Percentiles rank a stretch among this genome's conserved stretches.
Conservation (phyloP, 1,139 yeast species). For the Debaryomyces singareniensis region DNA sequence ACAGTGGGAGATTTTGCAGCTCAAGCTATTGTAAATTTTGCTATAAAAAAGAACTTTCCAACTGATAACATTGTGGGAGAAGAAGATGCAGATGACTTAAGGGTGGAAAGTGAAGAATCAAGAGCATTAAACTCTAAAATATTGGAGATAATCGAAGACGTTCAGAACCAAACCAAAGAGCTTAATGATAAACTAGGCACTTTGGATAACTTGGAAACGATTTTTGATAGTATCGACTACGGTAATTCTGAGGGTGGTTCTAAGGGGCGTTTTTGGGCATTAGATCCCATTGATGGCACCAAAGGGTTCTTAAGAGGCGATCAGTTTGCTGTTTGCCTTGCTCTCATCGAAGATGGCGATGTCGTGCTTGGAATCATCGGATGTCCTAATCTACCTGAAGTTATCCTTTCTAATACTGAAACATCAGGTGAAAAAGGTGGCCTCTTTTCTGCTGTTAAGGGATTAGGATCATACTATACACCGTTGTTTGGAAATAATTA, state of each 20-base stretch:
- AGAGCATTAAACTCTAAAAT: slow-evolving; percentile 35
- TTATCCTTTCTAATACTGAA: slow-evolving; percentile 32
- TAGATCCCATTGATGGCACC: slow-evolving; percentile 98
- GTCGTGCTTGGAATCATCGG: slow-evolving; percentile 92
- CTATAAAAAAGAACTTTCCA: slow-evolving; percentile 75
- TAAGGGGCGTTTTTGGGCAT: slow-evolving; percentile 86
- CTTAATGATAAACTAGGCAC: slow-evolving; percentile 28
- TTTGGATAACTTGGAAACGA: slow-evolving; percentile 39
- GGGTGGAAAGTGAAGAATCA: slow-evolving; percentile 36
- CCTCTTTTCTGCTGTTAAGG: slow-evolving; percentile 69
- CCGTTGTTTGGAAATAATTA: slow-evolving; percentile 27
- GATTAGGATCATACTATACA: slow-evolving; percentile 65
- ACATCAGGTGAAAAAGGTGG: slow-evolving; percentile 50
- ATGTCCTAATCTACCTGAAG: slow-evolving; percentile 80
- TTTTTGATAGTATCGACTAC: slow-evolving; percentile 64
- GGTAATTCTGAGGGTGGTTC: slow-evolving; percentile 77
- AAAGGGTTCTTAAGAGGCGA: slow-evolving; percentile 94
- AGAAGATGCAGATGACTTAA: slow-evolving; percentile 71
- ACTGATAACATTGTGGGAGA: slow-evolving; percentile 87
- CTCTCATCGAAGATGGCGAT: slow-evolving; percentile 76
- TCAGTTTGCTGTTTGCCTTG: slow-evolving; percentile 94
- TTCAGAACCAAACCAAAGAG: slow-evolving; percentile 29
- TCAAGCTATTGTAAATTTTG: slow-evolving; percentile 85
- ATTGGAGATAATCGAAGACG: slow-evolving; percentile 41
- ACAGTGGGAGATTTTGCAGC: slow-evolving; percentile 97